phyloP scores from a whole-genome alignment of 768 basidiomycete genomes.

The Trametes punicea region DNA sequence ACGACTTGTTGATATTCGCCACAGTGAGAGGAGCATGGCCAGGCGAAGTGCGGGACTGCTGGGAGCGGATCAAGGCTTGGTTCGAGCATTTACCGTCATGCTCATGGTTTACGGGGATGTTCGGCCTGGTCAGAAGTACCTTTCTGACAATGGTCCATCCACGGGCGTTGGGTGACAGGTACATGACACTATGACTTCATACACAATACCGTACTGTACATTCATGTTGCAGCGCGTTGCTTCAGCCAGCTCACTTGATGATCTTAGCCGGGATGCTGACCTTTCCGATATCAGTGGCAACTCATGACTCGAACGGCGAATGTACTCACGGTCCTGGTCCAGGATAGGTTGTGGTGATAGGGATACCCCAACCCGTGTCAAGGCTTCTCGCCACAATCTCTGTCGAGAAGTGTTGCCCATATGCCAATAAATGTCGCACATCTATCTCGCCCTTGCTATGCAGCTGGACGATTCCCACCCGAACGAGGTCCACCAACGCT shows the following conservation, averaged over 20 bases:
- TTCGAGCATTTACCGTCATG: neutral
- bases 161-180: neutral
- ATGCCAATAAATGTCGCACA: slow-evolving; percentile 3
- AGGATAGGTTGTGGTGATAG: slow-evolving; percentile 7
- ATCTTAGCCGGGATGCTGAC: slow-evolving; percentile 6
- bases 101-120: no score
- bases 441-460: neutral
- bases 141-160: neutral
- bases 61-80: slow-evolving; percentile 10
- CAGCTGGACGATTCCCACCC: neutral
- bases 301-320: neutral
- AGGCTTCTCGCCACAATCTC: neutral
- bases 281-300: neutral
- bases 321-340: slow-evolving; percentile 4
- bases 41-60: slow-evolving; percentile 7
- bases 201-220: neutral
- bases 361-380: slow-evolving; percentile 7
- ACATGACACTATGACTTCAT: neutral
- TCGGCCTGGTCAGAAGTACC: no score
- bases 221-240: neutral
- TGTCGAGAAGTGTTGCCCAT: slow-evolving; percentile 1
- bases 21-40: slow-evolving; percentile 8
- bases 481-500: slow-evolving; percentile 7
- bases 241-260: neutral
- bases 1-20: slow-evolving; percentile 13